Percentiles rank a stretch among this genome's conserved stretches.
These are phyloP conservation scores for Xylaria sp. DNA, from an alignment of 2,329 filamentous ascomycete genomes.

Conservation along the genomic window DNA sequence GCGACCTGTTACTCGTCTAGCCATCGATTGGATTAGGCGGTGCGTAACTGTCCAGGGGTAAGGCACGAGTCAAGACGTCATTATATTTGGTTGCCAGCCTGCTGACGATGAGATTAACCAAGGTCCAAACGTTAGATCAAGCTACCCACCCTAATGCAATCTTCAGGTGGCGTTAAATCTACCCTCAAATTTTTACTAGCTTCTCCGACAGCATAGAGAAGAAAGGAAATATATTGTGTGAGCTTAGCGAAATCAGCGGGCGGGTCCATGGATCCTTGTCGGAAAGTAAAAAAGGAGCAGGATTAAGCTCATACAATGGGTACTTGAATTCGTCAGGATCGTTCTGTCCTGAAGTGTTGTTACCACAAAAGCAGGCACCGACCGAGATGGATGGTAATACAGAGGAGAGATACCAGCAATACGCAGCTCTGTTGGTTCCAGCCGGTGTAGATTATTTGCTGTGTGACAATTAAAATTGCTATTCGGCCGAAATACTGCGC, in stretches of 20 bases:
- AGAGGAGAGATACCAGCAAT: background rate
- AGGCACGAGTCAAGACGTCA: background rate
- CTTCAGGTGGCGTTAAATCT: background rate
- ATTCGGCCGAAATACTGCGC: background rate
- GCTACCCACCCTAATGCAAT: too few species aligned
- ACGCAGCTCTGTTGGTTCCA: background rate
- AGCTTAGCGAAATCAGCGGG: background rate
- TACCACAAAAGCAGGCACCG: background rate
- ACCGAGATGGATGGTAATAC: background rate
- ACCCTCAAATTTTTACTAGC: background rate
- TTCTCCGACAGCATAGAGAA: background rate
- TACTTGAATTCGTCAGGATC: background rate
- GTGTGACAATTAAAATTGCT: background rate
- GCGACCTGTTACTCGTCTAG: background rate
- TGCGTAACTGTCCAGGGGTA: background rate
- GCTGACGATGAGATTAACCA: background rate
- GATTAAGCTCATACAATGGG: background rate
- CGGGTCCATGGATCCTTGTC: background rate
- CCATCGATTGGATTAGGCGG: background rate
- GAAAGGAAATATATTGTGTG: background rate
- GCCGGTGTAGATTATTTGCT: background rate
- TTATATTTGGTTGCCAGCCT: background rate
- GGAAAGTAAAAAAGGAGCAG: background rate
- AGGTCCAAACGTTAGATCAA: too few species aligned
- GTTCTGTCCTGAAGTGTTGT: background rate